Evolutionary conservation across 2,329 filamentous ascomycete genomes (phyloP).

Genomic region (Metarhizium rileyi): DNA sequence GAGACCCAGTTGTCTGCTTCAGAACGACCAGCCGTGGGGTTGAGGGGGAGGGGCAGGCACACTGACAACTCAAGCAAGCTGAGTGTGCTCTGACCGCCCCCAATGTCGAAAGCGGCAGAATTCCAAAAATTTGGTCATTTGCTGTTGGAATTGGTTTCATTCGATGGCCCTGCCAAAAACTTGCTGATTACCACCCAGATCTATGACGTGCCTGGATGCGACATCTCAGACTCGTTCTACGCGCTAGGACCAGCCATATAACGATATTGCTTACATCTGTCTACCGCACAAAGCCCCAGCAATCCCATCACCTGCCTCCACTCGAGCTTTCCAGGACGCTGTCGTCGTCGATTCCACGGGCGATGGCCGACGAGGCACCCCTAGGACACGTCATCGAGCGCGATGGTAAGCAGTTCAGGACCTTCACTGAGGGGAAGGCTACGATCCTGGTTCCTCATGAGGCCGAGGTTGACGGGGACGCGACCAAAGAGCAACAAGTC

Average conservation of each 20-base stretch:
- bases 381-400: conserved; percentile 17
- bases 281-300: neutral
- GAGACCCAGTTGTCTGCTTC: too few species aligned
- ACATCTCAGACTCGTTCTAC: neutral
- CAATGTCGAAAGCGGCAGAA: conserved; percentile 12
- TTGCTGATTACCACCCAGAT: neutral
- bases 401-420: conserved; percentile 40
- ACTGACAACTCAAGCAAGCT: neutral
- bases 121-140: conserved; percentile 12
- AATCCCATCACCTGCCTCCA: conserved; percentile 3
- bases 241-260: neutral
- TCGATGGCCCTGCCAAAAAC: neutral
- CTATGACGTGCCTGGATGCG: neutral
- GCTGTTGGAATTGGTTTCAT: conserved; percentile 3
- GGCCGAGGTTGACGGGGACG: conserved; percentile 35
- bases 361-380: conserved; percentile 10
- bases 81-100: conserved; percentile 14
- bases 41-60: too few species aligned
- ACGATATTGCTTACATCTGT: neutral
- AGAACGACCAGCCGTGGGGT: too few species aligned
- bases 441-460: conserved; percentile 44
- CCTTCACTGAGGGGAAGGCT: conserved; percentile 46
- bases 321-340: neutral
- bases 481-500: conserved; percentile 62
- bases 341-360: conserved; percentile 1